These are phyloP conservation scores for Ulota crispa DNA, from an alignment of 225 moss, liverwort and hornwort genomes.

Conservation along the genomic window DNA sequence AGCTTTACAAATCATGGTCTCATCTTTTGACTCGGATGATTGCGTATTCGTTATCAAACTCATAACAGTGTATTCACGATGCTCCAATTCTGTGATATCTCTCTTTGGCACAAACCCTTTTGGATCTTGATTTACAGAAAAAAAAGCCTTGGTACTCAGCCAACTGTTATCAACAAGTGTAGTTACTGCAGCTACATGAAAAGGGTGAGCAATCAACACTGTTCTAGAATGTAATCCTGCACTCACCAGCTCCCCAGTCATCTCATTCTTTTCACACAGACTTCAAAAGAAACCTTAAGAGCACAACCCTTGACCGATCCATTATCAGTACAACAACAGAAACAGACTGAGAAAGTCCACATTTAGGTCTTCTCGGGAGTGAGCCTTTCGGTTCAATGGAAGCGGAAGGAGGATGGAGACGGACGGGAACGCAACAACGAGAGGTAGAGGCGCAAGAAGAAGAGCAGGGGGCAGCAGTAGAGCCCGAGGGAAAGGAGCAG, in stretches of 20 bases:
- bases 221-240: not conserved
- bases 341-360: not conserved
- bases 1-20: conserved; percentile 1
- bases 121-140: not conserved
- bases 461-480: not conserved
- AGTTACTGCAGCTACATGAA: not conserved
- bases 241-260: not conserved
- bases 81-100: not conserved
- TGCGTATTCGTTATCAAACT: not conserved
- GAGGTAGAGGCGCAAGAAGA: conserved; percentile 2
- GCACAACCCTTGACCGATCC: not conserved
- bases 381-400: conserved; percentile 19
- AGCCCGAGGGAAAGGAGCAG: conserved; percentile 14
- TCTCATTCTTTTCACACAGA: not conserved
- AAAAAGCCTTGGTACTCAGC: too few species aligned
- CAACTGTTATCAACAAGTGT: not conserved
- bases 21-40: not conserved
- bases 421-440: conserved; percentile 18
- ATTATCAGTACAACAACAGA: not conserved
- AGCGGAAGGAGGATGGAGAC: conserved; percentile 40
- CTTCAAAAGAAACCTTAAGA: not conserved
- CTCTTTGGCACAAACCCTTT: not conserved
- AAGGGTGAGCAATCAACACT: not conserved
- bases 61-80: too few species aligned
- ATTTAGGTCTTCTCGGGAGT: not conserved